phyloP scores from a whole-genome alignment of 257 asterid genomes.

The Jasminum sambac region DNA sequence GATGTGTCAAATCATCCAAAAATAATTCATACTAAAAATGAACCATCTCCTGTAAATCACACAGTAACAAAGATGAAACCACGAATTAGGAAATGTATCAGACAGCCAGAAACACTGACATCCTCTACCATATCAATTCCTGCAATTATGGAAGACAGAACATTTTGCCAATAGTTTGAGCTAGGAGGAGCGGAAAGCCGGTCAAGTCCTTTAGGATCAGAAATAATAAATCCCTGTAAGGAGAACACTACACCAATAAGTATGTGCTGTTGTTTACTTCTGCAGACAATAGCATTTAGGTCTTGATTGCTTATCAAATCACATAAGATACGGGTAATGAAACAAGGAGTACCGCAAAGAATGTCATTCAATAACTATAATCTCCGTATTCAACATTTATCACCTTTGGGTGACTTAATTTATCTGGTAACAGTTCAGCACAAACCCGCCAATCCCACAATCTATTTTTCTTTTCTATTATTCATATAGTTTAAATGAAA shows the following conservation, averaged over 20 bases:
- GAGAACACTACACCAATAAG: slow-evolving; percentile 6
- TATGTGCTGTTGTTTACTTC: neutral
- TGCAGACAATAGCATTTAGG: neutral
- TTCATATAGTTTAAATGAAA: neutral
- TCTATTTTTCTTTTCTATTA: neutral
- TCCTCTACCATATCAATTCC: slow-evolving; percentile 76
- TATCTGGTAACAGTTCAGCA: neutral
- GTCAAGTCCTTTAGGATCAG: slow-evolving; percentile 82
- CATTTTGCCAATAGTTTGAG: slow-evolving; percentile 58
- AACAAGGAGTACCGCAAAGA: neutral
- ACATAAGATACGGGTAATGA: neutral
- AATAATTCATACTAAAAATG: slow-evolving; percentile 64
- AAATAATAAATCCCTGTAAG: slow-evolving; percentile 71
- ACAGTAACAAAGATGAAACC: slow-evolving; percentile 16
- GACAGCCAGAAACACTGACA: neutral
- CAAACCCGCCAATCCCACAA: neutral
- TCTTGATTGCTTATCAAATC: neutral
- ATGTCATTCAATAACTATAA: neutral
- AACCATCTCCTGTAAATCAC: slow-evolving; percentile 70
- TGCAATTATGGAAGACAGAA: slow-evolving; percentile 63
- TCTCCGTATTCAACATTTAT: neutral
- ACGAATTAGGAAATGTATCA: neutral
- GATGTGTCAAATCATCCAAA: slow-evolving; percentile 49
- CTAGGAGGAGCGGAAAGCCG: slow-evolving; percentile 72
- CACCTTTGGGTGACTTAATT: neutral